These are phyloP conservation scores for Trichomonas tenax DNA, from an alignment of 208 protist genomes.

Conservation along the genomic window DNA sequence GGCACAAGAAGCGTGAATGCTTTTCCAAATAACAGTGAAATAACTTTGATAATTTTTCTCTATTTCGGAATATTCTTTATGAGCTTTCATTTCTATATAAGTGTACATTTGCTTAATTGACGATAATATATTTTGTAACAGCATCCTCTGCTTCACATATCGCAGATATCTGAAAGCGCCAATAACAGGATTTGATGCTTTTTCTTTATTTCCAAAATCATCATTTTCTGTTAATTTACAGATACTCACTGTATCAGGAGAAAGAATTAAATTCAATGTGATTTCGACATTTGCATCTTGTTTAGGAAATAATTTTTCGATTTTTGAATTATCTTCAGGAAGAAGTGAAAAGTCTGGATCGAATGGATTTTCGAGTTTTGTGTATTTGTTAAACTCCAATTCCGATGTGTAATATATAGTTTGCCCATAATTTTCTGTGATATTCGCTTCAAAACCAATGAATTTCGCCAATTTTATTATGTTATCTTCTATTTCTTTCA, in stretches of 20 bases:
- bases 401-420: neutral
- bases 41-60: neutral
- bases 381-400: neutral
- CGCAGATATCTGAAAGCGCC: neutral
- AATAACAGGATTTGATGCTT: neutral
- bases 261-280: neutral
- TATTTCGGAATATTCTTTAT: neutral
- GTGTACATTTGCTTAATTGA: neutral
- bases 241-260: neutral
- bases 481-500: neutral
- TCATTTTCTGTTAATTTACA: neutral
- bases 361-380: neutral
- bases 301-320: neutral
- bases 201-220: neutral
- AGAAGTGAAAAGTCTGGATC: neutral
- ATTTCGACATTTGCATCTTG: neutral
- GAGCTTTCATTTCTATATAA: neutral
- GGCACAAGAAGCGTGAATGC: neutral
- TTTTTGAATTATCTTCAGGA: neutral
- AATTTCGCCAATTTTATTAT: neutral
- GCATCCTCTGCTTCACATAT: neutral
- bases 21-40: neutral
- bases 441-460: neutral
- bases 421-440: neutral
- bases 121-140: neutral